Percentiles rank a stretch among this genome's conserved stretches.
Conservation (phyloP, 371 early-diverging fungal species). For the Lichtheimia corymbifera region DNA sequence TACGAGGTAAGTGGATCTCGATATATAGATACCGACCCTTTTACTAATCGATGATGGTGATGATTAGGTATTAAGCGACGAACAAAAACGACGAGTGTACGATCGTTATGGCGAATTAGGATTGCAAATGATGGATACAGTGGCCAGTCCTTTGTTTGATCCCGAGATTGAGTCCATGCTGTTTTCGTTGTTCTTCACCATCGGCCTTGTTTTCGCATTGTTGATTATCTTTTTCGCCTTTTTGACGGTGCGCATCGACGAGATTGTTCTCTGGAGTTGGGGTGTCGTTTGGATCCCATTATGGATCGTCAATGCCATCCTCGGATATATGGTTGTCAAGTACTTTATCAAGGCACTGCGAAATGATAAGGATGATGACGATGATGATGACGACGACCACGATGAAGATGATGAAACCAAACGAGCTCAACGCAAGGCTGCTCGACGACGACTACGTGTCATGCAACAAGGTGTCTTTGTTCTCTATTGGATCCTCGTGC, state of each 20-base stretch:
- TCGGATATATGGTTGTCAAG: conserved; percentile 27
- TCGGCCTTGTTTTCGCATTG: conserved; percentile 59
- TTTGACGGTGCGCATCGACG: conserved; percentile 77
- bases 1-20: conserved; percentile 60
- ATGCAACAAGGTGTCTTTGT: conserved; percentile 18
- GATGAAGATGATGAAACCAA: conserved; percentile 19
- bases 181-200: conserved; percentile 60
- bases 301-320: conserved; percentile 67
- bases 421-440: conserved; percentile 12
- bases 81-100: conserved; percentile 78
- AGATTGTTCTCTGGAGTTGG: conserved; percentile 68
- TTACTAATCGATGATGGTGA: neutral
- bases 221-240: conserved; percentile 80
- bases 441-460: conserved; percentile 18
- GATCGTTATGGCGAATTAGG: conserved; percentile 91
- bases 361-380: conserved; percentile 27
- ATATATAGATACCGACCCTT: conserved; percentile 1
- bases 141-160: conserved; percentile 75
- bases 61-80: conserved; percentile 57
- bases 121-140: conserved; percentile 75
- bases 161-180: conserved; percentile 74
- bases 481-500: conserved; percentile 30
- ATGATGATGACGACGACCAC: conserved; percentile 34
- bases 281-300: conserved; percentile 78
- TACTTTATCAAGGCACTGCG: conserved; percentile 15